Evolutionary conservation across 1,284 basidiomycete genomes (phyloP), one percentile per base, ranked within the genome.

Genomic region (Cutaneotrichosporon daszewskae): DNA sequence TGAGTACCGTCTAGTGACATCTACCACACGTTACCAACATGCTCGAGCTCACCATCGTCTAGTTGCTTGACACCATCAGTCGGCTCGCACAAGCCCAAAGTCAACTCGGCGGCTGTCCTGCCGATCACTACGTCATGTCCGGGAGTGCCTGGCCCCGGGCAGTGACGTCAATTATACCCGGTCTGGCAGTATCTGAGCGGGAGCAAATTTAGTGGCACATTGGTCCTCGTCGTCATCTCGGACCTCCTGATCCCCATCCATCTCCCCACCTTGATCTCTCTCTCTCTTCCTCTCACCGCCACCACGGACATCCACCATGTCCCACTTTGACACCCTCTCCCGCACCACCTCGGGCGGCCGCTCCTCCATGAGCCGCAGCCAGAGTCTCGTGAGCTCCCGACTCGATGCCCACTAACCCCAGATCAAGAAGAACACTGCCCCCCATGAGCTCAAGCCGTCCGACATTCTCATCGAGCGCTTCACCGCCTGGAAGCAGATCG

Each of bases 391-490:
- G 41, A 54, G 71, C 29, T 13, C 23, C 16, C 19, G 19, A 23
- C 14, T 18, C 16, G 14, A 11, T 23, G 11, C 31, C 13, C 11
- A 5, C 22, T 26, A 33, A 34, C 32, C 23, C 14, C 51, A 73
- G 71, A 87, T 92, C 75, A 87, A 85, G 78, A 89, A 87, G 75
- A 89, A 86, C 69, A 83, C 87, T 51, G 83, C 85, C 13, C 81
- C 84, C 0, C 82, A 89, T 66, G 94, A 97, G 75, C 79, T 97
- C 49, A 81, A 84, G 49, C 94, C 94, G 1, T 91, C 88, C 13
- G 94, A 97, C 72, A 83, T 97, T 60, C 86, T 98, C 69, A 96
- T 97, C 61, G 94, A 97, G 72, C 83, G 94, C 45, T 75, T 75
- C 71, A 72, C 70, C 49, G 76, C 76, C 27, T 79, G 77, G 77